A percentile compares a stretch with the other conserved stretches of the same genome.
These are phyloP conservation scores for Shiraia bambusicola DNA, from an alignment of 2,329 filamentous ascomycete species.

Conservation along the genomic window DNA sequence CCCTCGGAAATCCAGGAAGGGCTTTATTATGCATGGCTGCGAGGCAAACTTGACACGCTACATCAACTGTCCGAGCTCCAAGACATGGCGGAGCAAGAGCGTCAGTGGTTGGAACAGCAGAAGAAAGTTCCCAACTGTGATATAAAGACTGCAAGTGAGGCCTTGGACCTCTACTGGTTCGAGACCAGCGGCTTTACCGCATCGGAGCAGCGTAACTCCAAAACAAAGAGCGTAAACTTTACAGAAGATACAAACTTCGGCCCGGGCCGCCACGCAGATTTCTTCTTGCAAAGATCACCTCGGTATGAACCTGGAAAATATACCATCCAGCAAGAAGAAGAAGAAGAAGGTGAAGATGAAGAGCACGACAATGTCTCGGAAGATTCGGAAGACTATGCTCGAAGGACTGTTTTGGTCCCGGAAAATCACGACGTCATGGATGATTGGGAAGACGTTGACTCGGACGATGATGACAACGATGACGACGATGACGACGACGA, in stretches of 20 bases:
- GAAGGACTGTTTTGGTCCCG: constrained; percentile 5
- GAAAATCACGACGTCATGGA: constrained; percentile 9
- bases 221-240: constrained; percentile 21
- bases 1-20: constrained; percentile 25
- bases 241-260: constrained; percentile 23
- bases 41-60: constrained; percentile 25
- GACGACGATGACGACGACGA: not conserved
- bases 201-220: constrained; percentile 1
- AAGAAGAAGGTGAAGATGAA: constrained; percentile 8
- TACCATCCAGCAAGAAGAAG: constrained; percentile 6
- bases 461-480: constrained; percentile 12
- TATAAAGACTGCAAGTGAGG: constrained; percentile 26
- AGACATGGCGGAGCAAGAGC: constrained; percentile 20
- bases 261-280: constrained; percentile 22
- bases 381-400: constrained; percentile 23
- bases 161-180: constrained; percentile 29
- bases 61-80: constrained; percentile 25
- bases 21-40: constrained; percentile 25
- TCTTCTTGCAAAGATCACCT: constrained; percentile 28
- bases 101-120: constrained; percentile 19
- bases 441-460: constrained; percentile 28
- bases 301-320: constrained; percentile 36
- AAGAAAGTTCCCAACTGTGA: constrained; percentile 9
- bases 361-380: constrained; percentile 11
- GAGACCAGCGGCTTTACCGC: constrained; percentile 11